These are phyloP conservation scores for Hydnomerulius pinastri DNA, from an alignment of 768 basidiomycete genomes.

Conservation along the genomic window DNA sequence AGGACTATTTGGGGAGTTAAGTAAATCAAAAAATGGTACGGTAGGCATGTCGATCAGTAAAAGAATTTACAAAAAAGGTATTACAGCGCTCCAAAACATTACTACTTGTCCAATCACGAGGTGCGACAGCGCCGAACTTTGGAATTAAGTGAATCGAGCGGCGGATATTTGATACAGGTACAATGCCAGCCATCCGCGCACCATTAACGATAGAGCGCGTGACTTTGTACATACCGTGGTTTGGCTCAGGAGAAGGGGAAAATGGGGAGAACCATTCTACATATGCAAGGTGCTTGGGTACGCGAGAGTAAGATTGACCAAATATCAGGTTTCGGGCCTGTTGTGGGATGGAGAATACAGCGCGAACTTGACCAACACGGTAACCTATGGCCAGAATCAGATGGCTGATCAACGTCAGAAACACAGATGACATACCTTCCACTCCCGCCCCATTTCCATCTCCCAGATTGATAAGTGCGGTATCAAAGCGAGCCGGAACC, in stretches of 20 bases:
- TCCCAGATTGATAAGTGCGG: slow-evolving; percentile 25
- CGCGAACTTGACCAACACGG: too few relatives aligned
- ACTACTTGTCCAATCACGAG: slow-evolving; percentile 5
- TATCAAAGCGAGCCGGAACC: slow-evolving; percentile 34
- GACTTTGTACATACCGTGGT: too few relatives aligned
- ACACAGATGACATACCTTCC: slow-evolving; percentile 17
- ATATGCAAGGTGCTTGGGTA: slow-evolving; percentile 27
- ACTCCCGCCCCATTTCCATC: slow-evolving; percentile 5
- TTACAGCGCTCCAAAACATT: background rate
- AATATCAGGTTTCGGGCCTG: too few relatives aligned
- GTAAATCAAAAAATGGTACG: too few relatives aligned
- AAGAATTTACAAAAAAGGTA: too few relatives aligned
- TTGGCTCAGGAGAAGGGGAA: background rate
- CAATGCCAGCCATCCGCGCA: slow-evolving; percentile 18
- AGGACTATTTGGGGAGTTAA: too few relatives aligned
- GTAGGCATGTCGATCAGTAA: too few relatives aligned
- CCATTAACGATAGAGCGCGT: background rate
- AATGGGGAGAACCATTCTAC: slow-evolving; percentile 32
- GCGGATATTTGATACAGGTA: slow-evolving; percentile 22
- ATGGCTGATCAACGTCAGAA: background rate
- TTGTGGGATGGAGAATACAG: too few relatives aligned
- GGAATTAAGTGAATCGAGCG: slow-evolving; percentile 35
- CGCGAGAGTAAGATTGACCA: background rate
- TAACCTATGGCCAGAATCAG: too few relatives aligned
- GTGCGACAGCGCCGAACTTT: slow-evolving; percentile 27